A percentile compares a stretch with the other conserved stretches of the same genome.
Conservation (phyloP, 495 filamentous ascomycete genomes). For the Podospora sp. region DNA sequence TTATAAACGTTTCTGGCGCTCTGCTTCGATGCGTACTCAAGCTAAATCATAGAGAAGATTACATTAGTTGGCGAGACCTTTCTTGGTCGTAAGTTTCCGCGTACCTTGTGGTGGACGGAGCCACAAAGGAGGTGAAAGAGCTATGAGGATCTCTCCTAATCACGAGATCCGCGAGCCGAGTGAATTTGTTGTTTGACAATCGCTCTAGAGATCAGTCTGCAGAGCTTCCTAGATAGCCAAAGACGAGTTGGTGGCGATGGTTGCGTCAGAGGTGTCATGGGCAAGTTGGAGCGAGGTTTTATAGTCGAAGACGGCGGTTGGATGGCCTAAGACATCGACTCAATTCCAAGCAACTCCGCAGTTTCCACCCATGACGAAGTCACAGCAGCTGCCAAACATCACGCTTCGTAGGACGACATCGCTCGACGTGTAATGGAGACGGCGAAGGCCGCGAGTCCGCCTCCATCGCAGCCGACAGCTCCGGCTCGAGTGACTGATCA, state of each 20-base stretch:
- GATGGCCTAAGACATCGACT: neutral
- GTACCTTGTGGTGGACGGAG: neutral
- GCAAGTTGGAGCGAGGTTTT: neutral
- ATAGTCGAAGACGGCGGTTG: neutral
- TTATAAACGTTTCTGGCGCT: neutral
- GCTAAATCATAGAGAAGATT: no score
- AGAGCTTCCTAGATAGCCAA: neutral
- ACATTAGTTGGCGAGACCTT: no score
- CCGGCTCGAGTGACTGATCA: neutral
- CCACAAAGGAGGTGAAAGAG: neutral
- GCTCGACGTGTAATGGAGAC: neutral
- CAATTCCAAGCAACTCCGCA: neutral
- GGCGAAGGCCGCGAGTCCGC: neutral
- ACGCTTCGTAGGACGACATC: neutral
- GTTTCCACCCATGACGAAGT: neutral
- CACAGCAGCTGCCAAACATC: neutral
- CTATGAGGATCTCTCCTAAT: neutral
- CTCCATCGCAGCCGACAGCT: neutral
- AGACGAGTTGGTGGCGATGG: neutral
- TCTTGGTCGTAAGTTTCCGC: no score
- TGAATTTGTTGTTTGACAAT: neutral
- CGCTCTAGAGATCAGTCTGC: neutral
- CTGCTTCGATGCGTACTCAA: neutral
- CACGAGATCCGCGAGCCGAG: neutral
- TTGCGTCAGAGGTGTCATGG: neutral